Conservation (phyloP, 2,329 filamentous ascomycete species). For the Fusarium mangiferae region DNA sequence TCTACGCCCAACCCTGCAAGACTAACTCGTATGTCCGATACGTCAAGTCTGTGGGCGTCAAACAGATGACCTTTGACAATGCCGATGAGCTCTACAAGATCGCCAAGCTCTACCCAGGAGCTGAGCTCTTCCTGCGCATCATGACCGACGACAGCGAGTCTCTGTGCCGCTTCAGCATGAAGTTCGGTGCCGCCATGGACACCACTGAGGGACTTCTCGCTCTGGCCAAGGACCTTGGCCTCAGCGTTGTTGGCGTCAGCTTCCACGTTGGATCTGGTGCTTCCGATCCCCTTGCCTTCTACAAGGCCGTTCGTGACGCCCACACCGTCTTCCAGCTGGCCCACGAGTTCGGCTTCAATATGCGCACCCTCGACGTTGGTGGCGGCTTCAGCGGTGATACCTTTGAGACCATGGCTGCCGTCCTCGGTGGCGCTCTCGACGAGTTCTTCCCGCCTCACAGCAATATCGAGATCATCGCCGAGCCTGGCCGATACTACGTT, state of each 20-base stretch:
- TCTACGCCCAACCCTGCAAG: slow-evolving; percentile 99
- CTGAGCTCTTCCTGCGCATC: slow-evolving; percentile 94
- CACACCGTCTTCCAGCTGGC: slow-evolving; percentile 90
- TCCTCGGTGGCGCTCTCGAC: slow-evolving; percentile 83
- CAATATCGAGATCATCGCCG: slow-evolving; percentile 87
- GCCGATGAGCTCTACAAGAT: slow-evolving; percentile 98
- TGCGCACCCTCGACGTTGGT: slow-evolving; percentile 92
- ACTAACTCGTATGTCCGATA: slow-evolving; percentile 97
- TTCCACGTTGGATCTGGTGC: slow-evolving; percentile 98
- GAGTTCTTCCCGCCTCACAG: slow-evolving; percentile 81
- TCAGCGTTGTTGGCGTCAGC: slow-evolving; percentile 94
- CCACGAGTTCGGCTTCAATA: slow-evolving; percentile 76
- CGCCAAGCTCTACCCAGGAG: slow-evolving; percentile 87
- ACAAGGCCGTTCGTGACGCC: slow-evolving; percentile 90
- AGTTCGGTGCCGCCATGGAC: slow-evolving; percentile 94
- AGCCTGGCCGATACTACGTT: slow-evolving; percentile 97
- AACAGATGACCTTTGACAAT: slow-evolving; percentile 99
- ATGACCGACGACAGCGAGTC: slow-evolving; percentile 95
- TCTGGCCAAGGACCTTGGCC: slow-evolving; percentile 81
- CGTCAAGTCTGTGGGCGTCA: slow-evolving; percentile 84
- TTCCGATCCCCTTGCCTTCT: slow-evolving; percentile 90
- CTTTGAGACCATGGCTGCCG: slow-evolving; percentile 89
- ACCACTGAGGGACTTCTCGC: slow-evolving; percentile 79
- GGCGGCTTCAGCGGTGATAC: slow-evolving; percentile 92
- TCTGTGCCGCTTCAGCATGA: slow-evolving; percentile 93